A percentile compares a stretch with the other conserved stretches of the same genome.
Conservation (phyloP, 1,284 basidiomycete genomes). For the Xerocomus cyaneibrunnescens region DNA sequence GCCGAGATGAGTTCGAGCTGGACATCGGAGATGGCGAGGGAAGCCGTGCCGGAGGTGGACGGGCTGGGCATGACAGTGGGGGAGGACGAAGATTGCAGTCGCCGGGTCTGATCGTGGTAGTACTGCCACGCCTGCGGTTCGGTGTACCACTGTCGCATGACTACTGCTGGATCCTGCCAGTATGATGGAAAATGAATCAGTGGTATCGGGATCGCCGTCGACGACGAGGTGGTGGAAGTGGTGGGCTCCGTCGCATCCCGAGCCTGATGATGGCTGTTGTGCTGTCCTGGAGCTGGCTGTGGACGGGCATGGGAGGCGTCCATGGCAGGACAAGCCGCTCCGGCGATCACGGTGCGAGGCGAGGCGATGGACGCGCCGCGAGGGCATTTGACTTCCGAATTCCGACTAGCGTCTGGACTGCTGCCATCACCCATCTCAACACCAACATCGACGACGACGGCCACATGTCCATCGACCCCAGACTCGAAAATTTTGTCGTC, state of each 20-base stretch:
- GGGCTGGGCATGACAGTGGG: neutral
- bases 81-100: neutral
- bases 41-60: no score
- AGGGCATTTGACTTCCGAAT: constrained; percentile 20
- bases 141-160: neutral
- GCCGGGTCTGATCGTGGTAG: neutral
- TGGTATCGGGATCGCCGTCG: neutral
- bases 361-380: neutral
- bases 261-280: no score
- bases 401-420: constrained; percentile 17
- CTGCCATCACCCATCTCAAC: neutral
- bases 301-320: neutral
- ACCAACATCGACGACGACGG: constrained; percentile 12
- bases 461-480: constrained; percentile 22
- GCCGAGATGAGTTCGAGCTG: neutral
- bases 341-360: no score
- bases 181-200: neutral
- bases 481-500: constrained; percentile 33
- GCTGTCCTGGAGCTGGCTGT: neutral
- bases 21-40: no score
- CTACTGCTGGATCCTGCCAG: neutral
- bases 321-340: no score
- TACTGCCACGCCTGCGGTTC: neutral
- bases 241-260: no score
- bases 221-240: no score